Evolutionary conservation across 495 filamentous ascomycete genomes (phyloP).

Genomic region (Aspergillus nidulans): DNA sequence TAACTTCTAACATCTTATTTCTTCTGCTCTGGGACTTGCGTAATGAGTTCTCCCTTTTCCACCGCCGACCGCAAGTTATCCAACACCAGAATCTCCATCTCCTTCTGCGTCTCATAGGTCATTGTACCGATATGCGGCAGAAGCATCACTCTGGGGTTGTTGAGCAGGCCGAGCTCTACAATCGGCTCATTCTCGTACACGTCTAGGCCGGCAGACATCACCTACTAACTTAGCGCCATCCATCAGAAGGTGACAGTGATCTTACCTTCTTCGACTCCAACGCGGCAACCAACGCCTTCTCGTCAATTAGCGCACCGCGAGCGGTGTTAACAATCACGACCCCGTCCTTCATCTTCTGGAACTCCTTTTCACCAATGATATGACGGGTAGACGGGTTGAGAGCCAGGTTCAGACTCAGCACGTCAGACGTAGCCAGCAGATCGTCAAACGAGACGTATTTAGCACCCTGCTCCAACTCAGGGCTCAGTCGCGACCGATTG

Average conservation of each 20-base stretch:
- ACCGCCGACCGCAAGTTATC: constrained; percentile 63
- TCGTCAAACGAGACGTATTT: constrained; percentile 66
- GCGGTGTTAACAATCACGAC: constrained; percentile 81
- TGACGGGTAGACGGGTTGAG: constrained; percentile 62
- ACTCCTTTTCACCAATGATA: constrained; percentile 61
- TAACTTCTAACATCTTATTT: constrained; percentile 10
- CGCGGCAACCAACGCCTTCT: constrained; percentile 67
- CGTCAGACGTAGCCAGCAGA: constrained; percentile 63
- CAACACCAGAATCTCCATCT: constrained; percentile 75
- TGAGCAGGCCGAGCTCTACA: constrained; percentile 65
- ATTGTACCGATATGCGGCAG: constrained; percentile 78
- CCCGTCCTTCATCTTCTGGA: constrained; percentile 70
- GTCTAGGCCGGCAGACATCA: constrained; percentile 61
- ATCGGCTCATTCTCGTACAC: constrained; percentile 78
- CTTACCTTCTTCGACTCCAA: constrained; percentile 64
- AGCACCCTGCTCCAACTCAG: constrained; percentile 53
- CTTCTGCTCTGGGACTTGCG: constrained; percentile 66
- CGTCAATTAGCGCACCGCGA: constrained; percentile 73
- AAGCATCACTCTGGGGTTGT: constrained; percentile 66
- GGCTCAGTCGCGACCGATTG: constrained; percentile 56
- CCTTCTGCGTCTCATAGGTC: constrained; percentile 60
- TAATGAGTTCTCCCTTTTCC: constrained; percentile 59
- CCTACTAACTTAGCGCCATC: constrained; percentile 21
- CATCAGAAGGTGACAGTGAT: neutral
- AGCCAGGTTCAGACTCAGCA: constrained; percentile 74